phyloP scores from a whole-genome alignment of 2,329 filamentous ascomycete species.

The Cladosporium sp. region DNA sequence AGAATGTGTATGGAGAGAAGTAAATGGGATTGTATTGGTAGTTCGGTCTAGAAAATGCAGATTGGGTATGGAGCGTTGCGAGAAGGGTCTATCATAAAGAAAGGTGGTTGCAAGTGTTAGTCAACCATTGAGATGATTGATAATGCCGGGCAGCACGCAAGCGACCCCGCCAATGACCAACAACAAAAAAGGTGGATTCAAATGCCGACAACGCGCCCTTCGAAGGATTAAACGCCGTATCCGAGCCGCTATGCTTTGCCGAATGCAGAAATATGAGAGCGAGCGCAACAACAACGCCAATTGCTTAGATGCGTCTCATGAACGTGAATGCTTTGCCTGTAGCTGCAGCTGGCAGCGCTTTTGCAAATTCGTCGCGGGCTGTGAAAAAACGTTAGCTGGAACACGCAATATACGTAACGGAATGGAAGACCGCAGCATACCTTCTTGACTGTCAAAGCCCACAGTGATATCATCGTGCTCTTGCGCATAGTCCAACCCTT shows the following conservation, averaged over 20 bases:
- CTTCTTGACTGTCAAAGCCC: constrained; percentile 72
- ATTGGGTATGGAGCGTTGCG: neutral
- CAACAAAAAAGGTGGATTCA: constrained; percentile 1
- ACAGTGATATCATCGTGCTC: constrained; percentile 92
- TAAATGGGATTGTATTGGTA: neutral
- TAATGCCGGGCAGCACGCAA: constrained; percentile 6
- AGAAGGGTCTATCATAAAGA: neutral
- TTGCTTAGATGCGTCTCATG: constrained; percentile 38
- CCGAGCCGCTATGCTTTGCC: constrained; percentile 13
- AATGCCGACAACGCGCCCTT: constrained; percentile 4
- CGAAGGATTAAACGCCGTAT: neutral
- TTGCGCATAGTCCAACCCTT: constrained; percentile 83
- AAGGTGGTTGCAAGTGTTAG: neutral
- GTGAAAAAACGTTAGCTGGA: constrained; percentile 31
- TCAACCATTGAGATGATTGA: neutral
- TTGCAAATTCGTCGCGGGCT: constrained; percentile 51
- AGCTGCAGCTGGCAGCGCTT: constrained; percentile 49
- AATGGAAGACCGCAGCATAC: constrained; percentile 24
- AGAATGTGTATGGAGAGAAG: neutral
- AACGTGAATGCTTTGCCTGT: constrained; percentile 45
- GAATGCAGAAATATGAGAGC: constrained; percentile 1
- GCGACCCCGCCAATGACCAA: constrained; percentile 5
- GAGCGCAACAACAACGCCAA: neutral
- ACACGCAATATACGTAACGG: neutral
- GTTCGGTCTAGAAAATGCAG: constrained; percentile 1